Evolutionary conservation across 1,139 yeast genomes (phyloP), one percentile per base, ranked within the genome.

Genomic region (Zhuliangozyma blackwelliae): DNA sequence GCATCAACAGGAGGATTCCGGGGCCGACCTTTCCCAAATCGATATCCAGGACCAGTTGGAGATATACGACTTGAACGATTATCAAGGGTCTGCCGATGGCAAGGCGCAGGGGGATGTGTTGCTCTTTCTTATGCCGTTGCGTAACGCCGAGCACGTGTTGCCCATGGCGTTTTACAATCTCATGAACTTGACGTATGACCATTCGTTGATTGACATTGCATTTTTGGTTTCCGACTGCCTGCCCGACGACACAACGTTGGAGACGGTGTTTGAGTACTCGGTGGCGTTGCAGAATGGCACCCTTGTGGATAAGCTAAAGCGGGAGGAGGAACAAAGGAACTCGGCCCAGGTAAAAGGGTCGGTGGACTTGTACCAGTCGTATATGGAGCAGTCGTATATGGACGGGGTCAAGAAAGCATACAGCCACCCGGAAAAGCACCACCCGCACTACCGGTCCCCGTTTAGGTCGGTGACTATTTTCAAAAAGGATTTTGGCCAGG

Each of bases 131-230:
- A 75, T 88, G 57, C 96, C 96, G 2, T 64, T 88, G 41, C 72
- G 95, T 53, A 84, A 88, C 53, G 96, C 96, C 0, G 90, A 83
- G 50, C 69, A 74, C 29, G 92, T 86, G 20, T 63, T 88, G 40
- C 89, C 94, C 8, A 69, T 86, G 68, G 88, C 90, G 65, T 86
- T 88, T 63, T 82, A 82, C 52, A 85, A 87, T 59, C 63, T 88
- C 56, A 83, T 84, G 88, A 86, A 86, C 56, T 67, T 88, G 57
- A 83, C 95, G 2, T 88, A 88, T 55, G 89, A 88, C 40, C 96
- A 88, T 55, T 71, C 76, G 23, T 65, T 85, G 46, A 82, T 88
- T 40, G 96, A 88, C 60, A 68, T 88, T 46, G 95, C 92, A 25
- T 87, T 88, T 53, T 68, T 88, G 52, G 92, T 88, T 6, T 82